Conservation (phyloP, 2,329 filamentous ascomycete genomes). For the Alternaria sp. region DNA sequence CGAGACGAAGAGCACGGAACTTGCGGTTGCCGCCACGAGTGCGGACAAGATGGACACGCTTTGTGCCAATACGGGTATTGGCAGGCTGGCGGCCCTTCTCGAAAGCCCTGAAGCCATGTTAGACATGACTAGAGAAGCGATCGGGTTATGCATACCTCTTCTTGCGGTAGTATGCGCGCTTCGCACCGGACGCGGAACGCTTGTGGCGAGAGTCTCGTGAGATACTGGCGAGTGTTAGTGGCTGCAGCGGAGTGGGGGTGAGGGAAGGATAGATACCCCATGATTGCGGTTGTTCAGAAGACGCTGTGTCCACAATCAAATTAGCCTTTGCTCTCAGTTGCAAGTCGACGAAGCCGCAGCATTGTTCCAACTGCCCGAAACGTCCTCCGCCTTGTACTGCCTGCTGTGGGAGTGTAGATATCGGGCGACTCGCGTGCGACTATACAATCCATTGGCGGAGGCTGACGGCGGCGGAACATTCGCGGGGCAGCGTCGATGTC, state of each 20-base stretch:
- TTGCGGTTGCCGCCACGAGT: constrained; percentile 99
- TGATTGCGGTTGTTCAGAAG: constrained; percentile 58
- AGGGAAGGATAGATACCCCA: constrained; percentile 54
- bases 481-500: constrained; percentile 17
- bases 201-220: constrained; percentile 99
- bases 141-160: constrained; percentile 66
- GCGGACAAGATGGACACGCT: constrained; percentile 96
- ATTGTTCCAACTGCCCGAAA: constrained; percentile 6
- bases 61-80: constrained; percentile 98
- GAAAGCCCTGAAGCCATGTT: constrained; percentile 89
- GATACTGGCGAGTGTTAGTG: constrained; percentile 71
- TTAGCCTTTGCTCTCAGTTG: constrained; percentile 33
- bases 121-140: constrained; percentile 69
- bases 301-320: constrained; percentile 38
- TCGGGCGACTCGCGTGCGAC: constrained; percentile 29
- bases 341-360: constrained; percentile 17
- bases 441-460: constrained; percentile 22
- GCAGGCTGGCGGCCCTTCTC: constrained; percentile 99
- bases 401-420: constrained; percentile 21
- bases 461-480: constrained; percentile 14
- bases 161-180: constrained; percentile 68
- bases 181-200: constrained; percentile 98
- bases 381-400: constrained; percentile 3
- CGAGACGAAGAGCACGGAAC: constrained; percentile 98
- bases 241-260: constrained; percentile 4